Conservation (phyloP, 2,329 filamentous ascomycete genomes). For the Didymella exigua region DNA sequence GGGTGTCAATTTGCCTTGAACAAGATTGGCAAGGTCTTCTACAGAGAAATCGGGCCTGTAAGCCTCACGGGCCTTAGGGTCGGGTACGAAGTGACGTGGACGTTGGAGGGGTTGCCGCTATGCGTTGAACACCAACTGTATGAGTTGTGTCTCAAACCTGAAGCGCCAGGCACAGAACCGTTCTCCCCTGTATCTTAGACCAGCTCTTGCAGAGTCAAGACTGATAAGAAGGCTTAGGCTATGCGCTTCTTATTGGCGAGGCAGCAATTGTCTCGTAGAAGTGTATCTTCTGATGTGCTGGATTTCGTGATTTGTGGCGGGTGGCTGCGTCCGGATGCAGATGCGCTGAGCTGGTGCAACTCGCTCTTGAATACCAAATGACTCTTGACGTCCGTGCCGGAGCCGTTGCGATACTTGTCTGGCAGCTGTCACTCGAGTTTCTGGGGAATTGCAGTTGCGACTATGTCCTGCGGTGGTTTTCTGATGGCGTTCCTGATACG, state of each 20-base stretch:
- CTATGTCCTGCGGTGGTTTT: constrained; percentile 13
- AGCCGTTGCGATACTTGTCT: constrained; percentile 20
- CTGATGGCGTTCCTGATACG: constrained; percentile 33
- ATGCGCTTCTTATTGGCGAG: constrained; percentile 34
- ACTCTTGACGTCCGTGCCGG: constrained; percentile 14
- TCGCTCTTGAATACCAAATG: not conserved
- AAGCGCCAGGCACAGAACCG: constrained; percentile 47
- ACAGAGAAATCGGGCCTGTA: not conserved
- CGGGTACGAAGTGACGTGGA: constrained; percentile 23
- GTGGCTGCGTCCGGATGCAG: not conserved
- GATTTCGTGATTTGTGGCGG: constrained; percentile 1
- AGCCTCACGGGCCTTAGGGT: constrained; percentile 29
- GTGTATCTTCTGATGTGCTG: not conserved
- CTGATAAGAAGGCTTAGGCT: constrained; percentile 21
- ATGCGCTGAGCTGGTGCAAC: not conserved
- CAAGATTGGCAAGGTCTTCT: constrained; percentile 20
- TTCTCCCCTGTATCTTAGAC: constrained; percentile 34
- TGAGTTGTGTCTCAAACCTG: constrained; percentile 49
- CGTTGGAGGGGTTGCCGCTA: constrained; percentile 28
- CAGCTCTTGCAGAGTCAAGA: constrained; percentile 26
- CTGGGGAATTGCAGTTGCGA: constrained; percentile 13
- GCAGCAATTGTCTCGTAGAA: constrained; percentile 22
- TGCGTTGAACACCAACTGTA: constrained; percentile 42
- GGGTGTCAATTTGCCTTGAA: constrained; percentile 37
- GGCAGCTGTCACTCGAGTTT: constrained; percentile 12